Evolutionary conservation across 495 filamentous ascomycete genomes (phyloP).

Genomic region (Hypoxylon lienhwacheense): DNA sequence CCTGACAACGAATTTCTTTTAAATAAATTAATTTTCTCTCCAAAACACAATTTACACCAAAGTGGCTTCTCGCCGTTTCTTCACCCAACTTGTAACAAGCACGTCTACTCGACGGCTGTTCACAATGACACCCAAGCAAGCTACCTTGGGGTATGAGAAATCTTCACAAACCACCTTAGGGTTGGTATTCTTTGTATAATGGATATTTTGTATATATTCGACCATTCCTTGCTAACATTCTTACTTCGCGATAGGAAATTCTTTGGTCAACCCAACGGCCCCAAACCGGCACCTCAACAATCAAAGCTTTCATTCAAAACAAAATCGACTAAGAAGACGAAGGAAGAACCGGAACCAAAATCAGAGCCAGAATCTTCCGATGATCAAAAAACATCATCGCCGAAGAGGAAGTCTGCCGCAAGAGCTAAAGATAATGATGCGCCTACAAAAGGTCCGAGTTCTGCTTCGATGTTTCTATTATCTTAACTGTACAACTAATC

Average conservation of each 20-base stretch:
- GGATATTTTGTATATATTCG: neutral
- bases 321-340: conserved; percentile 46
- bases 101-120: conserved; percentile 30
- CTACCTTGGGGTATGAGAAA: conserved; percentile 90
- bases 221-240: conserved; percentile 11
- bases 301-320: conserved; percentile 70
- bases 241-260: conserved; percentile 66
- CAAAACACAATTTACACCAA: conserved; percentile 4
- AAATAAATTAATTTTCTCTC: conserved; percentile 1
- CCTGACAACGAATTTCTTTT: conserved; percentile 1
- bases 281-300: conserved; percentile 64
- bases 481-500: neutral
- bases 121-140: conserved; percentile 70
- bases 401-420: conserved; percentile 29
- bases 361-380: conserved; percentile 33
- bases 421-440: conserved; percentile 37
- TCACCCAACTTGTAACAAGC: conserved; percentile 28
- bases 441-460: conserved; percentile 38
- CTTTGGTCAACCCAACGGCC: conserved; percentile 61
- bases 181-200: conserved; percentile 59
- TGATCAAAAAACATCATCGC: conserved; percentile 18
- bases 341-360: conserved; percentile 39
- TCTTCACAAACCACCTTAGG: conserved; percentile 77
- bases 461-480: neutral
- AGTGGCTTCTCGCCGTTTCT: conserved; percentile 27